Evolutionary conservation across 2,329 filamentous ascomycete genomes (phyloP).

Genomic region (Fusarium sp.): DNA sequence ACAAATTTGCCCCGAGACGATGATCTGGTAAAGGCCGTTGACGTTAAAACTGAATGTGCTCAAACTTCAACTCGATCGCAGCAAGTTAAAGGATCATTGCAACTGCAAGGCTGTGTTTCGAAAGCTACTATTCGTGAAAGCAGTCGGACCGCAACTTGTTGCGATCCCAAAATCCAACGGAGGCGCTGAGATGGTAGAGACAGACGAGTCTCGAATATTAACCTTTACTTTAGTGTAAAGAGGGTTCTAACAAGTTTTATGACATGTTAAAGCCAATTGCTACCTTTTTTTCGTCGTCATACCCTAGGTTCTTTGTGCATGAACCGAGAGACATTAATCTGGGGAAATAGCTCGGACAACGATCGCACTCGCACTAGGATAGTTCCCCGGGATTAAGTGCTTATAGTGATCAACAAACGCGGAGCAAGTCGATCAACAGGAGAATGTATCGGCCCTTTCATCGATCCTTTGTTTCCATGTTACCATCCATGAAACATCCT

Average conservation of each 20-base stretch:
- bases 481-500: background rate
- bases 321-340: background rate
- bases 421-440: background rate
- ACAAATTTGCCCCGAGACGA: background rate
- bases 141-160: background rate
- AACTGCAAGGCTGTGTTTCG: background rate
- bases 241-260: fast-evolving
- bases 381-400: background rate
- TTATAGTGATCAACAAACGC: background rate
- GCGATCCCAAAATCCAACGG: background rate
- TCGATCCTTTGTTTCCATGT: background rate
- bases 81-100: background rate
- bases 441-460: background rate
- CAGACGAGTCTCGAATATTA: background rate
- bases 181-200: background rate
- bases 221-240: background rate
- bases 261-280: too few species aligned
- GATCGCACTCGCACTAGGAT: background rate
- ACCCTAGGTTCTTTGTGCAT: background rate
- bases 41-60: background rate
- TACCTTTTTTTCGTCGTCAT: too few species aligned
- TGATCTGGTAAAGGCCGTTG: background rate
- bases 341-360: background rate
- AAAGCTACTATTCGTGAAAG: background rate
- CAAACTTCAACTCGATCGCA: background rate